These are phyloP conservation scores for Microsporum ferrugineum DNA, from an alignment of 2,329 filamentous ascomycete species.

Conservation along the genomic window DNA sequence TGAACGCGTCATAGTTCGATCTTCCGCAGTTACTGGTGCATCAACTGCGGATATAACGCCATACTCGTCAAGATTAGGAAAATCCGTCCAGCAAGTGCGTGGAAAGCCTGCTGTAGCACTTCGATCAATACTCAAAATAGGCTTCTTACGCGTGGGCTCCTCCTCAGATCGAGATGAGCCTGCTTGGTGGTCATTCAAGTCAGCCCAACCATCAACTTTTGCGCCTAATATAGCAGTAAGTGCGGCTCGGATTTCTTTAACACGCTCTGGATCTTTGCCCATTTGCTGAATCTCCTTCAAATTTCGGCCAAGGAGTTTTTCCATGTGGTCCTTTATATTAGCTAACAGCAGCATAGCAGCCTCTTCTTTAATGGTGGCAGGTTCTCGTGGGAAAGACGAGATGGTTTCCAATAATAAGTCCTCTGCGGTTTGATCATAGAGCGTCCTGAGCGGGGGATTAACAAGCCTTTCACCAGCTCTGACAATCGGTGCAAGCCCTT, in stretches of 20 bases:
- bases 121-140: constrained; percentile 33
- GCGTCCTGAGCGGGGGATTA: constrained; percentile 31
- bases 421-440: constrained; percentile 35
- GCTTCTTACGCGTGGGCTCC: constrained; percentile 30
- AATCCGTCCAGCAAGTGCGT: constrained; percentile 33
- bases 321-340: constrained; percentile 40
- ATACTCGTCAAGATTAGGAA: constrained; percentile 35
- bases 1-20: constrained; percentile 37
- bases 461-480: constrained; percentile 33
- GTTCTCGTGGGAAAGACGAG: constrained; percentile 34
- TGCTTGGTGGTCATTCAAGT: constrained; percentile 23
- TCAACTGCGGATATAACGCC: constrained; percentile 27
- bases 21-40: constrained; percentile 34
- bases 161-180: constrained; percentile 14
- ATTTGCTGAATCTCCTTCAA: constrained; percentile 36
- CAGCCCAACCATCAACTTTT: constrained; percentile 36
- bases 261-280: constrained; percentile 35
- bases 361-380: constrained; percentile 36
- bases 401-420: constrained; percentile 35
- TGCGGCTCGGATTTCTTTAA: constrained; percentile 35
- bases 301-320: constrained; percentile 34
- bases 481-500: constrained; percentile 34
- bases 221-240: constrained; percentile 34
- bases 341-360: constrained; percentile 37
- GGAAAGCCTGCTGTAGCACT: constrained; percentile 30